These are phyloP conservation scores for Solanum etuberosum DNA, from an alignment of 257 asterid genomes.

Conservation along the genomic window DNA sequence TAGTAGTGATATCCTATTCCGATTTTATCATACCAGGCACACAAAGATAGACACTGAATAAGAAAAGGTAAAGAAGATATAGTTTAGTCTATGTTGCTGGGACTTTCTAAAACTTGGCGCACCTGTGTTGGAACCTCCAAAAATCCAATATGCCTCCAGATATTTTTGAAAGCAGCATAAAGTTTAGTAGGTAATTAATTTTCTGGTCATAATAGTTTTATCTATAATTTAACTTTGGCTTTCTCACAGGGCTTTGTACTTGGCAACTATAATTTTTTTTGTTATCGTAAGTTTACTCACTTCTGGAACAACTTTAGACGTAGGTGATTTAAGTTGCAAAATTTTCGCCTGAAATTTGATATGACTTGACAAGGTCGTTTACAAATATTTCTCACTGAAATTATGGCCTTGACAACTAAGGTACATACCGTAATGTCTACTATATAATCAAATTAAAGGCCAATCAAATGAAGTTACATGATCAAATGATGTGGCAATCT, in stretches of 20 bases:
- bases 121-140: too few species aligned
- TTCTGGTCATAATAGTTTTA: conserved; percentile 11
- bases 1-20: neutral
- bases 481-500: neutral
- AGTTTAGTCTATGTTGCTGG: too few species aligned
- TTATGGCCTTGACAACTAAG: too few species aligned
- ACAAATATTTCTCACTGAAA: too few species aligned
- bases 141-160: too few species aligned
- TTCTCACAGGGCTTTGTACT: neutral
- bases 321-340: too few species aligned
- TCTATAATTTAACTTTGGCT: conserved; percentile 22
- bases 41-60: neutral
- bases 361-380: neutral
- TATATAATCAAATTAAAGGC: neutral
- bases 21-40: neutral
- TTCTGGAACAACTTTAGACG: neutral
- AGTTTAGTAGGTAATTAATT: neutral
- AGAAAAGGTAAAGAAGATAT: neutral
- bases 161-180: too few species aligned
- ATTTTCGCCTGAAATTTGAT: too few species aligned
- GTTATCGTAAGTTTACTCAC: neutral
- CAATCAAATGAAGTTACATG: neutral
- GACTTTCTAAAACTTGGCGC: neutral
- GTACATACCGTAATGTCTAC: too few species aligned
- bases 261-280: too few species aligned